Base-by-base conservation (phyloP, 371 early-diverging fungal genomes). In the Paramicrosporidium saccamoebae region DNA sequence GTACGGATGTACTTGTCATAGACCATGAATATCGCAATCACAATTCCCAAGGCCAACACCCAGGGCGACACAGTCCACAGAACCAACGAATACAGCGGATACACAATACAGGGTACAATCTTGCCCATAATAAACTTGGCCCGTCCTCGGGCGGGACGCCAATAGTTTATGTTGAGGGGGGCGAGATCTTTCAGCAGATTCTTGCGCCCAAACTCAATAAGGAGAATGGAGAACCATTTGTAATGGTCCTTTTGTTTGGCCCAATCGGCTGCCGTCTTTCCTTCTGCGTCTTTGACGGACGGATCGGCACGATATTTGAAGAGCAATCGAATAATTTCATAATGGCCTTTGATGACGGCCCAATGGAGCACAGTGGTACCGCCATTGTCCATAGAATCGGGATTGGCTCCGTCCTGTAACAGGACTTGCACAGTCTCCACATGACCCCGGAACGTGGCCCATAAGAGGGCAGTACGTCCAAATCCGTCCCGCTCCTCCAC, bases 401-500 rank as follows among this genome's bases (percentile, higher is more conserved):
- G 41, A 26, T 58, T 48, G 7, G 53, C 62, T 6, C 46, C 54
- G 17, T 46, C 40, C 11, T 49, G 52, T 2, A 63, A 35, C 32
- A 59, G 41, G 15, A 35, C 41, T 2, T 44, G 37, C 20, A 53
- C 39, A 19, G 50, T 44, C 10, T 36, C 35, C 12, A 37, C 41
- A 13, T 34, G 35, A 3, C 41, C 56, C 29, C 39, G 39, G 29
- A 38, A 54, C 27, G 58, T 58, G 12, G 57, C 67, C 68, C 55
- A 88, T 41, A 58, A 82, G 16, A 75, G 39, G 0, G 79, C 63
- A 1, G 79, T 65, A 28, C 66, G 59, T 17, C 64, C 62, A 8
- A 58, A 53, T 19, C 48, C 40, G 29, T 84, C 82, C 17, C 36
- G 42, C 8, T 55, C 46, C 14, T 60, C 45, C 5, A 72, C 37